phyloP scores from a whole-genome alignment of 768 basidiomycete species.

The Hydnomerulius pinastri region DNA sequence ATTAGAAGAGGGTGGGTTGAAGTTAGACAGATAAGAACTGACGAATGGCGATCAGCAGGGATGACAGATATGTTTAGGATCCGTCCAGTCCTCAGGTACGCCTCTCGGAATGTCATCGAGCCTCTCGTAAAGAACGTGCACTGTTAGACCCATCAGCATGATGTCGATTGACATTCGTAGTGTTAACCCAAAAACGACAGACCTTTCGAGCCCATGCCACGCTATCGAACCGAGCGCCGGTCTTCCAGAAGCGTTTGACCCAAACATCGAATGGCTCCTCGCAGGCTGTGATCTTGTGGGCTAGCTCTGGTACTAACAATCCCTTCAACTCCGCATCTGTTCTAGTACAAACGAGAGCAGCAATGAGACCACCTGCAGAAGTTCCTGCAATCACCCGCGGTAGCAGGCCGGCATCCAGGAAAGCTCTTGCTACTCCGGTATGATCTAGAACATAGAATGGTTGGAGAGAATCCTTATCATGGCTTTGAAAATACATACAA shows the following conservation, averaged over 20 bases:
- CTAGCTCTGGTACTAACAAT: constrained; percentile 80
- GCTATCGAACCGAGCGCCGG: constrained; percentile 95
- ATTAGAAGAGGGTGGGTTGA: constrained; percentile 8
- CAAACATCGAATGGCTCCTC: constrained; percentile 75
- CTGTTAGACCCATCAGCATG: constrained; percentile 38
- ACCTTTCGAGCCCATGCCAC: constrained; percentile 91
- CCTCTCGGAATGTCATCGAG: constrained; percentile 94
- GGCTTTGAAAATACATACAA: constrained; percentile 49
- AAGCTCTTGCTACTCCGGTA: constrained; percentile 89
- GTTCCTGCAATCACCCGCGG: constrained; percentile 95
- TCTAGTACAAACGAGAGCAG: constrained; percentile 77
- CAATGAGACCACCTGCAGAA: constrained; percentile 85
- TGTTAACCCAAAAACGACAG: constrained; percentile 6
- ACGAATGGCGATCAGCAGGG: constrained; percentile 88
- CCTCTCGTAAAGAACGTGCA: constrained; percentile 89
- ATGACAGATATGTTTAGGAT: constrained; percentile 94
- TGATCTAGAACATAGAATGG: constrained; percentile 54
- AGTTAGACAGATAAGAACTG: constrained; percentile 24
- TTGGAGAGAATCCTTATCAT: neutral
- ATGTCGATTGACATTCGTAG: neutral
- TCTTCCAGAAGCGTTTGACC: constrained; percentile 73
- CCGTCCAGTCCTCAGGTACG: constrained; percentile 89
- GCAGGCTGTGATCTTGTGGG: constrained; percentile 79
- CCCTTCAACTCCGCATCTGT: constrained; percentile 84
- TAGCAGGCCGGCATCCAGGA: constrained; percentile 81